These are phyloP conservation scores for Fusarium irregulare DNA, from an alignment of 2,329 filamentous ascomycete genomes.

Conservation along the genomic window DNA sequence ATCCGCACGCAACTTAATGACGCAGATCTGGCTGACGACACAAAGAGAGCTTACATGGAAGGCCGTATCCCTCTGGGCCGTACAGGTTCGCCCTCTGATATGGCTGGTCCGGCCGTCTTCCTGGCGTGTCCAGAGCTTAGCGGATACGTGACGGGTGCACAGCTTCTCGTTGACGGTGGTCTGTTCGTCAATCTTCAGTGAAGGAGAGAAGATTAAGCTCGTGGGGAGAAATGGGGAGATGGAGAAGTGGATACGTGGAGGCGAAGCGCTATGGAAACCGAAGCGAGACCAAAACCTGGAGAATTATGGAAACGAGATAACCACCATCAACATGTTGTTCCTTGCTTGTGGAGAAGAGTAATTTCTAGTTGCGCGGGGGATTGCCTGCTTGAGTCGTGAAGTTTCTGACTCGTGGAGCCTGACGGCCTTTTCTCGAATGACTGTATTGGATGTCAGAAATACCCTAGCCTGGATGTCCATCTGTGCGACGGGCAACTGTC, in stretches of 20 bases:
- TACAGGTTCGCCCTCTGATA: constrained; percentile 76
- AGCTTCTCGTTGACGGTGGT: constrained; percentile 88
- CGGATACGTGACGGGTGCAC: constrained; percentile 83
- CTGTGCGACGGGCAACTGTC: constrained; percentile 4
- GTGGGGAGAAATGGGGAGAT: constrained; percentile 30
- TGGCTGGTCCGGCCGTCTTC: constrained; percentile 88
- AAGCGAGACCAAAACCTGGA: constrained; percentile 19
- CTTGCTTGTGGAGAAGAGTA: constrained; percentile 25
- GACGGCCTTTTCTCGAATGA: constrained; percentile 11
- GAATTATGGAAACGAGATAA: constrained; percentile 6
- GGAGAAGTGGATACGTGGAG: constrained; percentile 27
- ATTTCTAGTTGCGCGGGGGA: constrained; percentile 3
- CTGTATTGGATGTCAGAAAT: constrained; percentile 15
- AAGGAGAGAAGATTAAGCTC: constrained; percentile 39
- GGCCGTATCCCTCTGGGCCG: constrained; percentile 81
- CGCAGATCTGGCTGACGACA: constrained; percentile 82
- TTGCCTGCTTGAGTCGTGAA: constrained; percentile 11
- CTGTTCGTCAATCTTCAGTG: constrained; percentile 90
- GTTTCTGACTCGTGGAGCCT: constrained; percentile 32
- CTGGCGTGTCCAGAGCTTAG: constrained; percentile 82
- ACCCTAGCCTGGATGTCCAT: neutral
- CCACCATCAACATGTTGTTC: neutral
- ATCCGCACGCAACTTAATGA: constrained; percentile 88
- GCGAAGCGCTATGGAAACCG: constrained; percentile 2
- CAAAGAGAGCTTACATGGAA: constrained; percentile 85